Base-by-base conservation (phyloP, 2,329 filamentous ascomycete genomes). In the Ceratocystis cubensis region DNA sequence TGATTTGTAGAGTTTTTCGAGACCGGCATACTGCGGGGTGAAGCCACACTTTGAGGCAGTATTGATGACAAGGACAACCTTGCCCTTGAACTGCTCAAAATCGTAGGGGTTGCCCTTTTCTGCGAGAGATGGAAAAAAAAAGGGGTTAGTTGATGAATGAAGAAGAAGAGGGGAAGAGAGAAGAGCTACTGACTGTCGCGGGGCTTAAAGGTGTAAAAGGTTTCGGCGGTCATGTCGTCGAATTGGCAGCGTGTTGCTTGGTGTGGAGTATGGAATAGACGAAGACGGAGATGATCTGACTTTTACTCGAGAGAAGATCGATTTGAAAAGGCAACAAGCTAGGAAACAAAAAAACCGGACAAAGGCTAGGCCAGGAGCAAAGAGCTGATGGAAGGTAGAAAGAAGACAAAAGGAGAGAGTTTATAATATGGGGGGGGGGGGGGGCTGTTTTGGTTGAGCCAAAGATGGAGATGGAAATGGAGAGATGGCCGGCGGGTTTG, bases 31-130 rank as follows among this genome's bases (percentile, higher is more conserved):
- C 78, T 99, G 94, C 13, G 91, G 91, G 2, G 94, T 97, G 84
- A 97, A 97, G 76, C 94, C 93, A 81, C 94, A 99, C 81, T 97
- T 96, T 76, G 90, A 96, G 71, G 94, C 94, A 1, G 93, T 96
- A 85, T 99, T 99, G 79, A 99, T 91, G 73, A 96, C 82, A 69
- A 99, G 87, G 72, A 97, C 85, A 71, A 97, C 93, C 78, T 97
- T 97, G 82, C 88, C 89, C 76, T 89, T 85, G 79, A 91, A 89
- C 69, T 86, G 77, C 71, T 79, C 74, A 70, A 97, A 82, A 68
- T 85, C 80, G 74, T 87, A 87, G 71, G 88, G 82, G 66, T 84
- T 74, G 76, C 91, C 91, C 75, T 86, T 71, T 73, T 77, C 75
- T 77, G 65, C 50, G 46, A 10, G 57, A 20, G 66, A 44, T 20